Base-by-base conservation (phyloP, 78 protist species). In the Isochrysis galbana region DNA sequence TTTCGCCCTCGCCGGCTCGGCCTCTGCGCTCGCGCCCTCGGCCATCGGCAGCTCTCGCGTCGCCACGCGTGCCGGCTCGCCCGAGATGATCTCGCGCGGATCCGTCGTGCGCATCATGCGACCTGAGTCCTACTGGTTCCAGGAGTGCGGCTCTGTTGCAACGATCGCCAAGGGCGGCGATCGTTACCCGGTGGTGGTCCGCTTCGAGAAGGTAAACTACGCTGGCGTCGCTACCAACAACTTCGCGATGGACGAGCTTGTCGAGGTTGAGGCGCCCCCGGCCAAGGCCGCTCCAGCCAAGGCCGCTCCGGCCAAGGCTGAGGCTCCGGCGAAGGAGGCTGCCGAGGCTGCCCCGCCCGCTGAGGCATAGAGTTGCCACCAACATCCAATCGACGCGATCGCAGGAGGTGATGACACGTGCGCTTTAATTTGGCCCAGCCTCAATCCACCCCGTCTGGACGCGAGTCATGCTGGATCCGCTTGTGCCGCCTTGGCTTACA, bases 161-260 rank as follows among this genome's bases (percentile, higher is more conserved):
- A 80, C 88, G 10, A 26, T 80, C 23, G 88, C 51, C 42, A 80
- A 44, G 55, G 26, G 55, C 21, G 88, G 54, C 25, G 51, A 41
- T 21, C 48, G 88, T 26, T 80, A 80, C 55, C 88, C 88, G 0
- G 88, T 80, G 3, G 88, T 80, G 21, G 88, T 80, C 38, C 88
- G 88, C 88, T 80, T 80, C 54, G 88, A 80, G 55, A 80, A 80
- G 54, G 88, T 80, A 23, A 80, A 80, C 88, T 80, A 80, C 54
- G 88, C 88, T 1, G 88, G 88, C 19, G 88, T 80, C 39, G 51
- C 51, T 17, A 80, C 88, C 19, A 80, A 80, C 88, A 80, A 80
- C 88, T 80, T 80, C 38, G 88, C 88, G 34, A 3, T 44, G 14
- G 88, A 80, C 21, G 88, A 80, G 88, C 88, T 80, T 1, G 88